A percentile compares a stretch with the other conserved stretches of the same genome.
These are phyloP conservation scores for Hymenoscyphus occultus DNA, from an alignment of 2,329 filamentous ascomycete species.

Conservation along the genomic window DNA sequence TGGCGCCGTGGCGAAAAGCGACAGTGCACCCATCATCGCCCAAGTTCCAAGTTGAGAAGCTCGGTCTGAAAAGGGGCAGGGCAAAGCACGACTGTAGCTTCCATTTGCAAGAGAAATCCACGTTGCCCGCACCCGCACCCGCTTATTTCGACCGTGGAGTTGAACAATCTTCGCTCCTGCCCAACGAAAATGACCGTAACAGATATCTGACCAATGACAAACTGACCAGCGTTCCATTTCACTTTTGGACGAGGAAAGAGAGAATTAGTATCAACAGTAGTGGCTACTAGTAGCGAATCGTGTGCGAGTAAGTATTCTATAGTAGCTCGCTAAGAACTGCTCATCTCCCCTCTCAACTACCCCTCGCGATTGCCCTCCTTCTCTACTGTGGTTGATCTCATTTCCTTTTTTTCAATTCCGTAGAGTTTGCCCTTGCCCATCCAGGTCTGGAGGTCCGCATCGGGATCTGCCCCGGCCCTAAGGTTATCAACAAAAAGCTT, in stretches of 20 bases:
- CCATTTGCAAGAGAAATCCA: background rate
- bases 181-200: background rate
- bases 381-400: background rate
- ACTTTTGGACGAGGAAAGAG: too few species aligned
- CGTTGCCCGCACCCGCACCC: background rate
- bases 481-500: background rate
- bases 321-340: background rate
- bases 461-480: background rate
- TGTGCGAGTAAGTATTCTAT: background rate
- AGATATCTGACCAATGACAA: background rate
- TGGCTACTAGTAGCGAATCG: background rate
- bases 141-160: background rate
- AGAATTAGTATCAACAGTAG: background rate
- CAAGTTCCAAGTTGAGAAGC: background rate
- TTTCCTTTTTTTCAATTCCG: background rate
- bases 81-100: background rate
- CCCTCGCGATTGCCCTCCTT: background rate
- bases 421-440: background rate
- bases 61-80: background rate
- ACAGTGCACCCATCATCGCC: background rate
- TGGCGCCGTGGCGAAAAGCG: constrained; percentile 2
- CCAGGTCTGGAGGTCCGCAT: background rate
- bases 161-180: background rate
- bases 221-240: background rate
- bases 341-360: background rate